A percentile compares a stretch with the other conserved stretches of the same genome.
These are phyloP conservation scores for Guyanaporus albipodus DNA, from an alignment of 768 basidiomycete genomes.

Conservation along the genomic window DNA sequence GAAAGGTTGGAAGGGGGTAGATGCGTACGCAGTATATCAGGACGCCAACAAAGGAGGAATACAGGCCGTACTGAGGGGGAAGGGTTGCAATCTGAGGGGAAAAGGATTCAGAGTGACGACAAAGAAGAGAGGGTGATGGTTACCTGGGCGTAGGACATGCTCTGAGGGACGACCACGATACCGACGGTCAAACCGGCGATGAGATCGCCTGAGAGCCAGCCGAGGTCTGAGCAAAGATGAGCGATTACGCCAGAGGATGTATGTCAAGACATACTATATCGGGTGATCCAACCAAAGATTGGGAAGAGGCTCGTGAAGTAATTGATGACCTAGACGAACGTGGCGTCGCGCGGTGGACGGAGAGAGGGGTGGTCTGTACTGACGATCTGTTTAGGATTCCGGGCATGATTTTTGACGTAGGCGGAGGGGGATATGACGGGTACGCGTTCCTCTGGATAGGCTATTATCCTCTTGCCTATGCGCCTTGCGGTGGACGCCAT, in stretches of 20 bases:
- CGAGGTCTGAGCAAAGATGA: constrained; percentile 45
- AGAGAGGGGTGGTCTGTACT: background rate
- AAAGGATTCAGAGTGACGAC: background rate
- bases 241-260: background rate
- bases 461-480: constrained; percentile 54
- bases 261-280: constrained; percentile 68
- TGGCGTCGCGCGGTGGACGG: too few species aligned
- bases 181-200: constrained; percentile 93
- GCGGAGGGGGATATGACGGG: constrained; percentile 57
- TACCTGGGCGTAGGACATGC: constrained; percentile 85
- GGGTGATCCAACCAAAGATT: constrained; percentile 76
- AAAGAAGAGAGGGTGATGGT: background rate
- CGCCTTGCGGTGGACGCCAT: constrained; percentile 44
- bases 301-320: constrained; percentile 82
- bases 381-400: constrained; percentile 50
- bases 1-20: background rate
- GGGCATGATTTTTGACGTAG: constrained; percentile 42
- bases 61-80: constrained; percentile 84
- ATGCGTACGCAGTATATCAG: constrained; percentile 74
- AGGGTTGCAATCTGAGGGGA: constrained; percentile 71
- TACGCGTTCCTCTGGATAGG: constrained; percentile 54
- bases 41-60: constrained; percentile 89
- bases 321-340: constrained; percentile 49
- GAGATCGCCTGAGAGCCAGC: constrained; percentile 82
- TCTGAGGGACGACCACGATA: constrained; percentile 91